A percentile compares a stretch with the other conserved stretches of the same genome.
Conservation (phyloP, 345 rosid species). For the Raphanus sativus region DNA sequence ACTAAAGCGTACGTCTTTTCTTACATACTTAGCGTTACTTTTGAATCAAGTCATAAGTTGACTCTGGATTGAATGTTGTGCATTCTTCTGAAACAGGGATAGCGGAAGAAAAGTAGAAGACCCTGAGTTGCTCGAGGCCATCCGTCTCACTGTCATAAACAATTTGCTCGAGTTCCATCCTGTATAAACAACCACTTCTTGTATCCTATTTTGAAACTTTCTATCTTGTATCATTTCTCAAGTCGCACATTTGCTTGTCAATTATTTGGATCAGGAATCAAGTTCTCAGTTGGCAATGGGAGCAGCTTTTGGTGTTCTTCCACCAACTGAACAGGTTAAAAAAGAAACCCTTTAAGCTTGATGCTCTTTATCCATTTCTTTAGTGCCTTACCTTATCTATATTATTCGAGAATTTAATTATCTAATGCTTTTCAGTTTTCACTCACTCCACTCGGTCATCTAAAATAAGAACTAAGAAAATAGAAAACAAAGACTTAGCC, state of each 20-base stretch:
- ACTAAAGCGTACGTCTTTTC: constrained; percentile 67
- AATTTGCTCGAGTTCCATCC: constrained; percentile 93
- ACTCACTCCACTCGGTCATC: not conserved
- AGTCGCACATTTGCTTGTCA: not conserved
- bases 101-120: constrained; percentile 96
- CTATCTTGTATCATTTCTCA: constrained; percentile 20
- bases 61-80: not conserved
- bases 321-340: constrained; percentile 63
- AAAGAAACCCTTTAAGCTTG: not conserved
- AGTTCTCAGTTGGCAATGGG: constrained; percentile 98
- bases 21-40: not conserved
- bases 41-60: not conserved
- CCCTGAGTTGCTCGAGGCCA: constrained; percentile 93
- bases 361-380: not conserved
- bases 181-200: constrained; percentile 39
- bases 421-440: not conserved
- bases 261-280: constrained; percentile 65
- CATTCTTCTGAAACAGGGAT: constrained; percentile 44
- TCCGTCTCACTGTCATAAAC: constrained; percentile 91
- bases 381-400: not conserved
- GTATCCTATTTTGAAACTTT: constrained; percentile 1
- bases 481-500: not conserved
- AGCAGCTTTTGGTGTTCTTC: constrained; percentile 80
- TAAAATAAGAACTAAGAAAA: not conserved
- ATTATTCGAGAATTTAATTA: not conserved